Base-by-base conservation (phyloP, 495 filamentous ascomycete species). In the Staphylotrichum longicolle region DNA sequence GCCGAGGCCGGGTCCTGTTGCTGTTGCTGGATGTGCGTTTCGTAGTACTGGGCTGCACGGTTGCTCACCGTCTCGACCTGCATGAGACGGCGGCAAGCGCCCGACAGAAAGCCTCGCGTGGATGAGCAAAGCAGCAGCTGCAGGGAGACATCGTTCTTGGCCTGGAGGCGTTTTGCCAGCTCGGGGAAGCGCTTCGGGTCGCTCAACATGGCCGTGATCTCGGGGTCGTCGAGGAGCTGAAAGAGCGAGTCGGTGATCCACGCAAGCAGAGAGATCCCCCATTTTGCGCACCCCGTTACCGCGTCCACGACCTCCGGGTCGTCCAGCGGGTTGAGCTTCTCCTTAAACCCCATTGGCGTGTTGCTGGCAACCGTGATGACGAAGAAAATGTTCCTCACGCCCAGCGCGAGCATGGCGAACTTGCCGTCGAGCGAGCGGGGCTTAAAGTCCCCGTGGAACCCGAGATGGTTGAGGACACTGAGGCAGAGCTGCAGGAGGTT, bases 41-140 rank as follows among this genome's bases (percentile, higher is more conserved):
- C 68, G 61, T 77, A 81, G 68, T 73, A 78, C 32, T 61, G 65
- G 8, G 72, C 70, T 1, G 78, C 72, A 20, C 71, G 66, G 30
- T 53, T 70, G 35, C 75, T 69, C 15, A 78, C 66, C 9, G 68
- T 60, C 62, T 82, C 79, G 34, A 84, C 71, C 37, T 80, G 76
- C 7, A 57, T 27, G 37, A 92, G 80, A 35, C 83, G 83, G 52
- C 85, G 87, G 72, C 86, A 90, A 58, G 85, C 80, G 45, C 85
- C 86, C 15, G 81, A 82, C 54, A 93, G 76, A 65, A 92, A 87
- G 48, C 84, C 82, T 10, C 91, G 85, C 12, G 88, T 86, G 63
- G 88, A 85, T 54, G 87, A 90, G 60, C 86, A 87, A 30, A 93
- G 82, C 51, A 91, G 75, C 51, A 91, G 76, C 61, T 90, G 77